Evolutionary conservation across 139 green algal species (phyloP), one percentile per base, ranked within the genome.

Genomic region (Microglena sp.): DNA sequence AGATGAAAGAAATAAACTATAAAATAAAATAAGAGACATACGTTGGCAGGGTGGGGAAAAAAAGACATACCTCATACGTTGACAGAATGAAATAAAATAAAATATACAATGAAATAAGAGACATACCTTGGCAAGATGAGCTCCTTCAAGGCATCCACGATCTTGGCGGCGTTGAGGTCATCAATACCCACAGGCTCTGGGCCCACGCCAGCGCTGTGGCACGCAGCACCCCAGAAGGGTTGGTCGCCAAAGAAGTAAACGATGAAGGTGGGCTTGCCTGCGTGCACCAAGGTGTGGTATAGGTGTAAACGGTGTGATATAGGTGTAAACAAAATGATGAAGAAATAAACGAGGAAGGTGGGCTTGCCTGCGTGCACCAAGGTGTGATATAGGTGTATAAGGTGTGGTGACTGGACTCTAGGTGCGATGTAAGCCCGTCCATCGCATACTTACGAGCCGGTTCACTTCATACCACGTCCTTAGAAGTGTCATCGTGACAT

Each of bases 171-270:
- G 0, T 59, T 81, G 26, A 90, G 73, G 27, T 70, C 21, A 57
- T 71, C 46, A 3, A 90, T 81, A 24, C 70, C 70, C 11, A 90
- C 73, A 3, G 85, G 79, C 32, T 77, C 40, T 0, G 85, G 85
- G 1, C 85, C 84, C 18, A 79, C 81, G 11, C 77, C 81, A 33
- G 69, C n/a, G 18, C 44, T 33, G 18, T 22, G 22, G 27, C 31
- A 54, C 15, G 64, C 64, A 4, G 64, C 64, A 30, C 64, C 64
- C 64, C 84, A 90, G 59, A 90, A 88, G 45, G 74, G 70, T 30
- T 90, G 84, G 70, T 90, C 84, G 2, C 85, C 83, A 54, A 91
- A 91, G 60, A 84, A 87, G 5, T 77, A 77, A 2, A 80, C 69
- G 15, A 85, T 68, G 31, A 85, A 80, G 11, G 81, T 89, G n/a